A percentile compares a stretch with the other conserved stretches of the same genome.
phyloP scores from a whole-genome alignment of 768 basidiomycete species.

The Rhodotorula paludigena region DNA sequence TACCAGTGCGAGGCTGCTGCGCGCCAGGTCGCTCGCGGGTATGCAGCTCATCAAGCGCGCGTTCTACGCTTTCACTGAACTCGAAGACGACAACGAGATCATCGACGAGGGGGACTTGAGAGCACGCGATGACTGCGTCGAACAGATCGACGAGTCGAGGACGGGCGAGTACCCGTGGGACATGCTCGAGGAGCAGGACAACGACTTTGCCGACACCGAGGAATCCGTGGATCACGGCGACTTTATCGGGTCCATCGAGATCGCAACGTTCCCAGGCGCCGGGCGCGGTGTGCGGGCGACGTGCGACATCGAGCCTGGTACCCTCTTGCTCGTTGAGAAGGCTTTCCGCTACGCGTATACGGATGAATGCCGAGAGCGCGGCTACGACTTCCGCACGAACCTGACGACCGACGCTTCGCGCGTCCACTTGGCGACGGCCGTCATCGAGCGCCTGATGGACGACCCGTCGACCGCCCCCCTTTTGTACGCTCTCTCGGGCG shows the following conservation, averaged over 20 bases:
- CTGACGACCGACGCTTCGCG: not conserved
- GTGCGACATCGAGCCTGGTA: constrained; percentile 15
- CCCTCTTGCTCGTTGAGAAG: constrained; percentile 16
- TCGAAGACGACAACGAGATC: not conserved
- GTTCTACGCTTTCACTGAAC: too few species aligned
- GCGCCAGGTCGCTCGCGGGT: not conserved
- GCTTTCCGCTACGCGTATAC: not conserved
- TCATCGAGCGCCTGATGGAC: constrained; percentile 43
- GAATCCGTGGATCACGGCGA: constrained; percentile 26
- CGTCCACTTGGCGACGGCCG: not conserved
- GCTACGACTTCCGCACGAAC: not conserved
- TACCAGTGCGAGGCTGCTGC: constrained; percentile 66
- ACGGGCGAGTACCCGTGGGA: constrained; percentile 12
- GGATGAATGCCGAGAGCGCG: constrained; percentile 50
- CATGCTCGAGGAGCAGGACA: not conserved
- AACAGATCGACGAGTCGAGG: too few species aligned
- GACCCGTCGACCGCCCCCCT: not conserved
- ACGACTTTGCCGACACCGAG: not conserved
- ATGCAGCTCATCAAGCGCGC: not conserved
- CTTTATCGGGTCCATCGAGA: constrained; percentile 14
- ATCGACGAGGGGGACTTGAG: not conserved
- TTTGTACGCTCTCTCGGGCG: not conserved
- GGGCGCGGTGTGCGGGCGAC: constrained; percentile 24
- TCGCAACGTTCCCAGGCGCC: not conserved
- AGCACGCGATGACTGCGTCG: not conserved